Percentiles rank a stretch among this genome's conserved stretches.
phyloP scores from a whole-genome alignment of 2,329 filamentous ascomycete species.

The Aspergillus arachidicola region DNA sequence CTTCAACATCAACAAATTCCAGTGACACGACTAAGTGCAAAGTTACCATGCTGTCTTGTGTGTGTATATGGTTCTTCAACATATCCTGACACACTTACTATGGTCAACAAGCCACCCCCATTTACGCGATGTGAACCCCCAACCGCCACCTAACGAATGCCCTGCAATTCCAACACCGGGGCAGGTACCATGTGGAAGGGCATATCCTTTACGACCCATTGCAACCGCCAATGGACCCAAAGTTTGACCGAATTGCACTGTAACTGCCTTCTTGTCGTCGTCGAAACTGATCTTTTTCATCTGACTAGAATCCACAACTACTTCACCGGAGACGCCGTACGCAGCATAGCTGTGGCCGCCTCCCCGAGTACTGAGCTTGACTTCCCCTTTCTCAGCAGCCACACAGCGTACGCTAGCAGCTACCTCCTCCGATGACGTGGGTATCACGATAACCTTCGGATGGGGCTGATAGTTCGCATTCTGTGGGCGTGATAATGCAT shows the following conservation, averaged over 20 bases:
- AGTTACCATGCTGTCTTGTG: background rate
- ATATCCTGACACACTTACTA: background rate
- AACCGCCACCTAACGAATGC: constrained; percentile 9
- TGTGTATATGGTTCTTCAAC: background rate
- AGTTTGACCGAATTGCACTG: constrained; percentile 4
- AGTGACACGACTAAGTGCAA: constrained; percentile 1
- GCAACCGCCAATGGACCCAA: constrained; percentile 8
- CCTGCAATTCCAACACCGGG: constrained; percentile 9
- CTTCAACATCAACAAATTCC: constrained; percentile 3
- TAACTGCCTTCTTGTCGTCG: background rate
- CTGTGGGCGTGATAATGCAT: background rate
- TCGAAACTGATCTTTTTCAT: constrained; percentile 6
- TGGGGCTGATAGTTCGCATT: constrained; percentile 10
- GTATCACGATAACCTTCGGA: constrained; percentile 8
- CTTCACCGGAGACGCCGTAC: constrained; percentile 8
- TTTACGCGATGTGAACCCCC: constrained; percentile 9
- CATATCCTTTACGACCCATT: constrained; percentile 7
- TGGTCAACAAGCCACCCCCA: constrained; percentile 13
- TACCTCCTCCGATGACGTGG: constrained; percentile 3
- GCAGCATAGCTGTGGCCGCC: constrained; percentile 14
- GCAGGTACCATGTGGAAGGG: constrained; percentile 12
- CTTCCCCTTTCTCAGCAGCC: constrained; percentile 3
- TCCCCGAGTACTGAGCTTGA: constrained; percentile 11
- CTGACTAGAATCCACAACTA: constrained; percentile 7
- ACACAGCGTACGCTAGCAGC: constrained; percentile 10